Percentiles rank a stretch among this genome's conserved stretches.
Evolutionary conservation across 2,329 filamentous ascomycete genomes (phyloP).

Genomic region (Diaporthe aspalathi): DNA sequence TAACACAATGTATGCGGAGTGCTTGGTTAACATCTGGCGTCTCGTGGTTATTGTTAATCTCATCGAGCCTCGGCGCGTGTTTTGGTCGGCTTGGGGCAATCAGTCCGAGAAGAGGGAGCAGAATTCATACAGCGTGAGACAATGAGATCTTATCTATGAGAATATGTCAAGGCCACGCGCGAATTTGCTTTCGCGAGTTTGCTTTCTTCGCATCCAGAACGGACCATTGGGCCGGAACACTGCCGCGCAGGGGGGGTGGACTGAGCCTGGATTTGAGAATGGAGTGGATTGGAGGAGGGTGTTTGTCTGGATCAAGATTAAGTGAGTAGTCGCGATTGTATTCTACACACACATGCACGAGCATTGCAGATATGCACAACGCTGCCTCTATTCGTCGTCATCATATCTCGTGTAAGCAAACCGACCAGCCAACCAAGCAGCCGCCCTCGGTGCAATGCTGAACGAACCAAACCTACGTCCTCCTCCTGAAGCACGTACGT

Average conservation of each 20-base stretch:
- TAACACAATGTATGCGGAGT: neutral
- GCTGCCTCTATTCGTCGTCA: slow-evolving; percentile 10
- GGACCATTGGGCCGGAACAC: no score
- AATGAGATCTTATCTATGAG: neutral
- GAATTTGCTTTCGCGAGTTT: no score
- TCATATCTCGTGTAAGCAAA: slow-evolving; percentile 11
- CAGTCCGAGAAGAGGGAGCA: no score
- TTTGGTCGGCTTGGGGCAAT: neutral
- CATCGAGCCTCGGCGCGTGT: no score
- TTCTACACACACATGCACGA: neutral
- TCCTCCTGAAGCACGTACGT: neutral
- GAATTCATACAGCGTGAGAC: neutral
- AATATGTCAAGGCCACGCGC: no score
- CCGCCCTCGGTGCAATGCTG: neutral
- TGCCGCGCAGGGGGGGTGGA: no score
- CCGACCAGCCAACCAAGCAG: neutral
- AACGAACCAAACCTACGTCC: neutral
- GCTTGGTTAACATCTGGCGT: neutral
- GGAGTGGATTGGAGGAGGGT: no score
- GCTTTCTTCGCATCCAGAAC: no score
- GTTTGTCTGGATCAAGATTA: no score
- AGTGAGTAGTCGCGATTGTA: neutral
- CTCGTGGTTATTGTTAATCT: neutral
- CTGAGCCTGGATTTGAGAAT: no score
- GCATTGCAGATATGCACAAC: neutral